phyloP scores from a whole-genome alignment of 768 basidiomycete species.

The Pleurotus platypus region DNA sequence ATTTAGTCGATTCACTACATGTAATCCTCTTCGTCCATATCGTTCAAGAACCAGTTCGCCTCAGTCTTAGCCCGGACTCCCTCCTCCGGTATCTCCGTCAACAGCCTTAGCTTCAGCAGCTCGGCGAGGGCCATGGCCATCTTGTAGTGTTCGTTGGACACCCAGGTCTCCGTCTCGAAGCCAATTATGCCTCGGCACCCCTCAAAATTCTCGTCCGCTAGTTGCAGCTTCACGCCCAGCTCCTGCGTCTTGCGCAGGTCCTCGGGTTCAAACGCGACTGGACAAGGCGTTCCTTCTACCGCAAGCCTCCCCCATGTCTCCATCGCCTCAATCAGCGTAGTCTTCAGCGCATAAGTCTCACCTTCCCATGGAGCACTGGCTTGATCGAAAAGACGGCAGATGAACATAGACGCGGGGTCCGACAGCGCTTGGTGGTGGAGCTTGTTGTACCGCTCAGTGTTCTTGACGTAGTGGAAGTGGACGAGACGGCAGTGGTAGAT shows the following conservation, averaged over 20 bases:
- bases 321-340: slow-evolving; percentile 39
- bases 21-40: slow-evolving; percentile 47
- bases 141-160: slow-evolving; percentile 38
- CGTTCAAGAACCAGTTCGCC: slow-evolving; percentile 44
- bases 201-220: slow-evolving; percentile 28
- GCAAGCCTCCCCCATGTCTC: slow-evolving; percentile 39
- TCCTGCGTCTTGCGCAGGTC: slow-evolving; percentile 38
- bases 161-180: slow-evolving; percentile 38
- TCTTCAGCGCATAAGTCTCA: slow-evolving; percentile 44
- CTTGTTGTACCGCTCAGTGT: slow-evolving; percentile 41
- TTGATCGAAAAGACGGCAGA: slow-evolving; percentile 37
- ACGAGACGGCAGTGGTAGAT: slow-evolving; percentile 43
- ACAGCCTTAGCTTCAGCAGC: slow-evolving; percentile 15
- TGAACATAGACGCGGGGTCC: slow-evolving; percentile 32
- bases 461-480: slow-evolving; percentile 45
- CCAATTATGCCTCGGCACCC: slow-evolving; percentile 22
- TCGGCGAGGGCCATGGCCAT: slow-evolving; percentile 26
- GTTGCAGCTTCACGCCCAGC: slow-evolving; percentile 26
- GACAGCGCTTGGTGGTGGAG: slow-evolving; percentile 35
- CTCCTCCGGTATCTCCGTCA: slow-evolving; percentile 15
- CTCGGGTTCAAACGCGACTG: slow-evolving; percentile 40
- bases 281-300: slow-evolving; percentile 35
- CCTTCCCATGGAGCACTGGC: slow-evolving; percentile 49
- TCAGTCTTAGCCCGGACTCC: slow-evolving; percentile 29
- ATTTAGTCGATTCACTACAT: slow-evolving; percentile 20